Conservation (phyloP, 1,139 yeast genomes). For the Lodderomyces metapsilosis region DNA sequence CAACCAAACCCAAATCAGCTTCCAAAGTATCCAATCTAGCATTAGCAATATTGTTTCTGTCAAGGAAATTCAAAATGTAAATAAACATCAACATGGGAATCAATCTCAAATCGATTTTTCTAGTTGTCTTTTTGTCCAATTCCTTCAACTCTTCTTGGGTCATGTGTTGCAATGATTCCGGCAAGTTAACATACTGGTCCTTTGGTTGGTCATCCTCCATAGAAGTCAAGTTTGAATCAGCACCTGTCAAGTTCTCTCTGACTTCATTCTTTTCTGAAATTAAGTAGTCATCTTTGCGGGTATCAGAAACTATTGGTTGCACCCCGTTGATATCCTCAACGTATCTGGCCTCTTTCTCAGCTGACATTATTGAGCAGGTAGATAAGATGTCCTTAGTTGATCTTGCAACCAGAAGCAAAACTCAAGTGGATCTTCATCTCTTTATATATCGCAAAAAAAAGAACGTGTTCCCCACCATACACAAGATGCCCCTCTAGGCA, state of each 20-base stretch:
- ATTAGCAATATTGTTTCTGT: constrained; percentile 60
- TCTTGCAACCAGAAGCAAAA: too few species aligned
- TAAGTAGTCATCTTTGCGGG: constrained; percentile 79
- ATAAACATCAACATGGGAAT: constrained; percentile 54
- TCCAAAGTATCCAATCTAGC: constrained; percentile 60
- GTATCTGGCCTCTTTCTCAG: not conserved
- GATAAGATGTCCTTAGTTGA: too few species aligned
- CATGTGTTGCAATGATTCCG: constrained; percentile 33
- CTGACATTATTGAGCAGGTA: too few species aligned
- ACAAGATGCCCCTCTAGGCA: too few species aligned
- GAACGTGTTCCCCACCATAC: too few species aligned
- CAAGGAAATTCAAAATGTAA: constrained; percentile 55
- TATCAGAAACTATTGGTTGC: constrained; percentile 43
- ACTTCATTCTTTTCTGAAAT: constrained; percentile 92
- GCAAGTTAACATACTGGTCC: constrained; percentile 18
- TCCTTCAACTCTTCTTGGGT: constrained; percentile 35
- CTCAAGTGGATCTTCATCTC: too few species aligned
- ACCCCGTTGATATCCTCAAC: not conserved
- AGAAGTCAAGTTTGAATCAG: constrained; percentile 8
- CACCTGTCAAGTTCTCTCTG: constrained; percentile 90
- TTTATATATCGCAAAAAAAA: too few species aligned
- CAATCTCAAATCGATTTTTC: constrained; percentile 54
- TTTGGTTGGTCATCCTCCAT: constrained; percentile 4
- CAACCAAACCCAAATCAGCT: constrained; percentile 46
- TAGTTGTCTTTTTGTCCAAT: constrained; percentile 39